Evolutionary conservation across 2,329 filamentous ascomycete genomes (phyloP).

Genomic region (Aspergillus candidus): DNA sequence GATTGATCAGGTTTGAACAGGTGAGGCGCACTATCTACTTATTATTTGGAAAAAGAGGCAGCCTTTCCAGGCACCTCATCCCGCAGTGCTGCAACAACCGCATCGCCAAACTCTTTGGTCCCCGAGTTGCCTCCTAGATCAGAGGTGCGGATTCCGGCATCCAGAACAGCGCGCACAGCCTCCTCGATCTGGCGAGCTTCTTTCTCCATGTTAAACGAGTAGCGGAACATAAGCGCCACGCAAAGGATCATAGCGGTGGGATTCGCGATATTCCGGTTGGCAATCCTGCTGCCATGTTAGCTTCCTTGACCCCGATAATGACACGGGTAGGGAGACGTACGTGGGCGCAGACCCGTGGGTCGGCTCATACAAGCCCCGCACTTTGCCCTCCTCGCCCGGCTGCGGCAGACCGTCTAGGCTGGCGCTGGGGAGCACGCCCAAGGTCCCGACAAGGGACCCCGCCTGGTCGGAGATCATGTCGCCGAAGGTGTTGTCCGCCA

Average conservation of each 20-base stretch:
- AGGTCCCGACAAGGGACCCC: conserved; percentile 77
- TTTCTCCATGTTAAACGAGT: conserved; percentile 70
- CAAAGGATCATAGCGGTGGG: conserved; percentile 84
- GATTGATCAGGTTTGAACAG: too few relatives aligned
- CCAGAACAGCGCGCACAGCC: conserved; percentile 69
- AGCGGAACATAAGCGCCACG: conserved; percentile 87
- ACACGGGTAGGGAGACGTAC: conserved; percentile 18
- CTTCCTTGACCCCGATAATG: neutral
- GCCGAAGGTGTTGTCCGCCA: conserved; percentile 85
- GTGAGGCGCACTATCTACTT: too few relatives aligned
- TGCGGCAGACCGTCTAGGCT: conserved; percentile 76
- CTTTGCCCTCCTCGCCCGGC: conserved; percentile 52
- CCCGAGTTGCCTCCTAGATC: conserved; percentile 70
- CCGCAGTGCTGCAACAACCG: conserved; percentile 63
- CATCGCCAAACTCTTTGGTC: conserved; percentile 70
- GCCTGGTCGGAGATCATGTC: conserved; percentile 93
- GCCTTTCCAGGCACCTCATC: conserved; percentile 25
- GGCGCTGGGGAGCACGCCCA: conserved; percentile 79
- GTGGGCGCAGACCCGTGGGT: conserved; percentile 61
- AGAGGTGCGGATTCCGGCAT: conserved; percentile 66
- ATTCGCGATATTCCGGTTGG: conserved; percentile 79
- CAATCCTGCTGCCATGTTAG: conserved; percentile 56
- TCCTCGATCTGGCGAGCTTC: conserved; percentile 72
- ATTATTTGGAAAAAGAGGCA: neutral
- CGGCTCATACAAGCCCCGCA: conserved; percentile 89